These are phyloP conservation scores for Agaricales sp. DNA, from an alignment of 1,284 basidiomycete species.

Conservation along the genomic window DNA sequence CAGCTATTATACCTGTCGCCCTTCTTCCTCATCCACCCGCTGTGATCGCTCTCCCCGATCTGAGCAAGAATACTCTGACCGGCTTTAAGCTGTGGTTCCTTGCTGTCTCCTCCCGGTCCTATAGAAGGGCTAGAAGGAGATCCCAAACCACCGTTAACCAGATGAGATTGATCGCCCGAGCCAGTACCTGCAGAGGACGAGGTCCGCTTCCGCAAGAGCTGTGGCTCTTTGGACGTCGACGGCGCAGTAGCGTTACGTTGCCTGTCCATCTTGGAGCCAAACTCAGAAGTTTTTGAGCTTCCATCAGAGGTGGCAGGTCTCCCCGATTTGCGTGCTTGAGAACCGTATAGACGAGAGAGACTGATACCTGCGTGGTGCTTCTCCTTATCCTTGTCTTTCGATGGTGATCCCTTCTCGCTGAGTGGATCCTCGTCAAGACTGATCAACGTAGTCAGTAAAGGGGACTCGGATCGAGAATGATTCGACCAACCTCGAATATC, in stretches of 20 bases:
- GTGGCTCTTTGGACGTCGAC: conserved; percentile 9
- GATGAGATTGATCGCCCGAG: neutral
- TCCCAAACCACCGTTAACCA: conserved; percentile 2
- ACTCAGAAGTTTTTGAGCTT: too few relatives aligned
- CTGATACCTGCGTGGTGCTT: conserved; percentile 30
- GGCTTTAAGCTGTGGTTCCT: conserved; percentile 35
- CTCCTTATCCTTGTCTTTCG: conserved; percentile 6
- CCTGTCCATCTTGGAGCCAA: neutral
- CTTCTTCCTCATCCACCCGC: conserved; percentile 94
- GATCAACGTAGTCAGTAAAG: conserved; percentile 4
- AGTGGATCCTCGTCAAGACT: too few relatives aligned
- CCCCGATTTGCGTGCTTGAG: conserved; percentile 27
- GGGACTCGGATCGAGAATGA: conserved; percentile 3
- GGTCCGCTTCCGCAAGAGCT: conserved; percentile 40
- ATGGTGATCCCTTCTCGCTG: neutral
- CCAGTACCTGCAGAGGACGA: conserved; percentile 21
- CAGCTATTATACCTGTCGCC: conserved; percentile 90
- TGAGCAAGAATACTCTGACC: conserved; percentile 74
- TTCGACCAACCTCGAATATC: conserved; percentile 42
- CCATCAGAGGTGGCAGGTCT: conserved; percentile 7
- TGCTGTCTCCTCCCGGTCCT: neutral
- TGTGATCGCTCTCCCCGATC: conserved; percentile 81
- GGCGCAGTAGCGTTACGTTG: neutral
- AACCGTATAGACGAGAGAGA: conserved; percentile 38
- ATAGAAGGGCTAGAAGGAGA: conserved; percentile 1